Base-by-base conservation (phyloP, 306 rosid genomes). In the Dalbergia oliveri region DNA sequence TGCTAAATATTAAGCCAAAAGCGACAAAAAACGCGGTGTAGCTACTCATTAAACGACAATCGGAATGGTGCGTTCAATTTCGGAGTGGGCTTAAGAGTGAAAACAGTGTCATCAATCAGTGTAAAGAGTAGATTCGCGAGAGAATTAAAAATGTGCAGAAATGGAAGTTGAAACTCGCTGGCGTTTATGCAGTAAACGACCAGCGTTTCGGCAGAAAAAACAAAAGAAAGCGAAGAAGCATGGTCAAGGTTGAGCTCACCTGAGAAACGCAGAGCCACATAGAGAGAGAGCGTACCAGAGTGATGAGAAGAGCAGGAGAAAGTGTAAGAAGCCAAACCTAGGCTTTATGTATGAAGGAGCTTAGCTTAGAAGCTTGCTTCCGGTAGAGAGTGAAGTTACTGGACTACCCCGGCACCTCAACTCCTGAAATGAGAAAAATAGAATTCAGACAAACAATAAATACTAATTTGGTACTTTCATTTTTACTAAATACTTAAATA, bases 201-300 rank as follows among this genome's bases (percentile, higher is more conserved):
- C 15, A 4, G 19, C 58, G 53, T 15, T 51, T 51, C 18, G 19
- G 19, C 15, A 18, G 60, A 54, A 54, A 5, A 16, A 54, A 5
- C 9, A 44, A 9, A 6, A 44, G 1, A 60, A 5, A 60, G 41
- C 7, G 8, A 26, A 84, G 88, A 77, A 2, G 31, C 31, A 26
- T 26, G 31, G 31, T 0, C 31, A 80, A 16, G 31, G 58, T n/a
- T 78, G 54, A 37, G 14, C 47, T 67, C 85, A 86, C 93, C 91
- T 86, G 87, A 86, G 77, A 50, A 15, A 50, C 57, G 57, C 18
- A 14, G 57, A 21, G 23, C 23, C 23, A 21, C 23, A 21, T 0
- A 21, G 13, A 3, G 56, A 43, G 65, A 4, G 39, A 35, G 2
- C 6, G 39, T 50, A 12, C 0, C 61, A 50, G 75, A 50, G 69